Conservation (phyloP, 768 basidiomycete species). For the Rhizopogon vesiculosus region DNA sequence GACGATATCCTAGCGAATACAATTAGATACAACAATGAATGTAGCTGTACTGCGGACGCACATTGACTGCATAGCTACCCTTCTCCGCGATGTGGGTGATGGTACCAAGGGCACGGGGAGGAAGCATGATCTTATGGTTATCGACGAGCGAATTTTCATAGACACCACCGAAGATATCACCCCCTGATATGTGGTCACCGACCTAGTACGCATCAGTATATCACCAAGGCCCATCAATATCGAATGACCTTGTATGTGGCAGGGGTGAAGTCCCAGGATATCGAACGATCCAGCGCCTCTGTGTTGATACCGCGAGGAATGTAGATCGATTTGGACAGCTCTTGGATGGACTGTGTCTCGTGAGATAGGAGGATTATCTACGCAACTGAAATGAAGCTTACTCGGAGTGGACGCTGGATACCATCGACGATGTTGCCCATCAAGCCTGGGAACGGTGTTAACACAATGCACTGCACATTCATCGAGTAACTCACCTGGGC, state of each 20-base stretch:
- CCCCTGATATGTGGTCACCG: constrained; percentile 96
- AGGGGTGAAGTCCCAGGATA: constrained; percentile 96
- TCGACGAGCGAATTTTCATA: constrained; percentile 97
- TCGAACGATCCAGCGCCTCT: constrained; percentile 79
- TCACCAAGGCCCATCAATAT: neutral
- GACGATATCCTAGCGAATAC: constrained; percentile 69
- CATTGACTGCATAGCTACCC: constrained; percentile 89
- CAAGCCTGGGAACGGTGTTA: constrained; percentile 52
- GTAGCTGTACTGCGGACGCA: constrained; percentile 32
- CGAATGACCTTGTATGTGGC: constrained; percentile 61
- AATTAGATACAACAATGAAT: constrained; percentile 2
- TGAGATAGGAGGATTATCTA: constrained; percentile 7
- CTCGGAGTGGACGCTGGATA: constrained; percentile 88
- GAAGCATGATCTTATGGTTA: constrained; percentile 96
- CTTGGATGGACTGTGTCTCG: constrained; percentile 72
- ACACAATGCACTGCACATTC: neutral
- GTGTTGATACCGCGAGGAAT: constrained; percentile 99
- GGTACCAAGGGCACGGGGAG: constrained; percentile 91
- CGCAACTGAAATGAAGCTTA: constrained; percentile 32
- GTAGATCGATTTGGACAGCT: constrained; percentile 97
- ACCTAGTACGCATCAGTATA: constrained; percentile 42
- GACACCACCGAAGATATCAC: constrained; percentile 92
- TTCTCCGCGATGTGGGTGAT: constrained; percentile 92
- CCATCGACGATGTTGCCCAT: constrained; percentile 99
- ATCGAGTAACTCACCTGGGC: constrained; percentile 65